A percentile compares a stretch with the other conserved stretches of the same genome.
Conservation (phyloP, 176 grass and related monocot genomes). For the Pontederia crassipes region DNA sequence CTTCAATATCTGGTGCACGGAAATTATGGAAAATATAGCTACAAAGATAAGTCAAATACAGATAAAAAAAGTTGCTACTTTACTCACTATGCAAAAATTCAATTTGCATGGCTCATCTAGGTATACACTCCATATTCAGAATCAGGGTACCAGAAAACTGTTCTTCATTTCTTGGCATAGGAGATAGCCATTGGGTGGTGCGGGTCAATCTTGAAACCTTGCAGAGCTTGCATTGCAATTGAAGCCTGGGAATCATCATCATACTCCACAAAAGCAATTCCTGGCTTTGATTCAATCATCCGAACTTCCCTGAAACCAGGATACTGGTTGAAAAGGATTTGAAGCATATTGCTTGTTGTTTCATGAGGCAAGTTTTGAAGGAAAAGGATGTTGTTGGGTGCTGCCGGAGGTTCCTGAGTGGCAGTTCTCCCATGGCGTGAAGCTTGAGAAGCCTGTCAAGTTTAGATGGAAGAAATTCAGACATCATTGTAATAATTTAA, state of each 20-base stretch:
- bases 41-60: too few species aligned
- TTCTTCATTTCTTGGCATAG: slow-evolving; percentile 78
- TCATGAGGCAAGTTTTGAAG: slow-evolving; percentile 80
- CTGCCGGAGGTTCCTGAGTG: slow-evolving; percentile 43
- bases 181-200: slow-evolving; percentile 76
- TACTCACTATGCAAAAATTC: too few species aligned
- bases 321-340: slow-evolving; percentile 96
- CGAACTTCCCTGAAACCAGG: slow-evolving; percentile 90
- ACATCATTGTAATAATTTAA: slow-evolving; percentile 1
- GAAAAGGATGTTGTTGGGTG: slow-evolving; percentile 92
- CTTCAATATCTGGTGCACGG: too few species aligned
- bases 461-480: not conserved
- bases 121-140: too few species aligned
- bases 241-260: slow-evolving; percentile 64
- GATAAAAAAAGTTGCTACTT: too few species aligned
- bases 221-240: slow-evolving; percentile 84
- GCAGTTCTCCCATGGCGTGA: slow-evolving; percentile 30
- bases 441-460: slow-evolving; percentile 38
- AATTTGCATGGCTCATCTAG: too few species aligned
- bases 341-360: slow-evolving; percentile 83
- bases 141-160: not conserved
- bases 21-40: too few species aligned
- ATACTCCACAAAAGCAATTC: slow-evolving; percentile 92
- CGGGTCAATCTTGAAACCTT: slow-evolving; percentile 90
- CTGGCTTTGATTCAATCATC: slow-evolving; percentile 84